Base-by-base conservation (phyloP, 2,329 filamentous ascomycete genomes). In the Sclerotinia sclerotiorum region DNA sequence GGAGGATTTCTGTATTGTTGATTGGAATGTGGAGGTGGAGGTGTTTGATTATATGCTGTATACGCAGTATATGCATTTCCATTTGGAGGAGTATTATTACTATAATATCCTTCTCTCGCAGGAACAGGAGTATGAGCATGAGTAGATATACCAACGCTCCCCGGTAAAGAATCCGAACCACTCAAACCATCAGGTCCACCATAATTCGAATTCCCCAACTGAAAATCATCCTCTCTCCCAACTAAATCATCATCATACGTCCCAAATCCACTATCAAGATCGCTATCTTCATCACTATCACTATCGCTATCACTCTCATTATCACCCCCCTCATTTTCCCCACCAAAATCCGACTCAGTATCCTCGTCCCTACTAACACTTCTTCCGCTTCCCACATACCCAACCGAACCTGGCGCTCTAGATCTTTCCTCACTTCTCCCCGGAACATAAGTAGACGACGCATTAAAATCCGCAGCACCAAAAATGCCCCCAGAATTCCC, bases 251-350 rank as follows among this genome's bases (percentile, higher is more conserved):
- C 42, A 24, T 66, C 52, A 15, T 58, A 58, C 2, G 52, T 66
- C 17, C 63, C 63, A 6, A 65, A 58, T 24, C 52, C 63, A 21
- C 52, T 27, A 48, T 58, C 63, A 15, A 66, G n/a, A 49, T 66
- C 63, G 27, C 63, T 66, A 2, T 65, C 62, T 55, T 44, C 35
- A 46, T 65, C 62, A 29, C 62, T 54, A 19, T 54, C 32, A 51
- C 10, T 13, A 48, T 46, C n/a, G 32, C 46, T 39, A 7, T 39
- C 42, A 48, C 17, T 63, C 2, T 52, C 29, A 7, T 29, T 11
- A 60, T 60, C 13, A 19, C 7, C 35, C 13, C 24, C 57, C 21
- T 46, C 24, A 56, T 42, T 29, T 46, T 17, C 35, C 8, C 6
- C 44, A 27, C 7, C 62, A 10, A 17, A 46, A 35, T 44, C 63